Evolutionary conservation across 148 eudicot species (phyloP), one percentile per base, ranked within the genome.

Genomic region (Euryodendron excelsum): DNA sequence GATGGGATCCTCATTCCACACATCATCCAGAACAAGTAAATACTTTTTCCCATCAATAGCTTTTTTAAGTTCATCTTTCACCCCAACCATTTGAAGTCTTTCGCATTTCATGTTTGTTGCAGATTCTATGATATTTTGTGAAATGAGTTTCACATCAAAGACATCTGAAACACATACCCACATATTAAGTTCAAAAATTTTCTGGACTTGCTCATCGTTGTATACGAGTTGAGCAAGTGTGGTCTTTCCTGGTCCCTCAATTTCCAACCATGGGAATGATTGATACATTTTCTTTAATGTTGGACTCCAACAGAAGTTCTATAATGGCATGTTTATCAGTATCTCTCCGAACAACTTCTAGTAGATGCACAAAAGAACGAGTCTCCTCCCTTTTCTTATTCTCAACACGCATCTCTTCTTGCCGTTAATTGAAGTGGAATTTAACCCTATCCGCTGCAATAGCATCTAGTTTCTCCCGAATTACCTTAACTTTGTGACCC

Each of bases 111-210:
- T 64, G 1, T 21, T 15, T 2, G 69, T 58, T 9, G 23, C 39
- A 23, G 74, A 28, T 17, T 65, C 44, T 65, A 18, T 36, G 1
- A 74, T 80, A 4, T 28, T 53, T 53, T 62, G 53, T 15, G 60
- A 13, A 20, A 80, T 23, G 15, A n/a, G 2, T 58, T 67, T 68
- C 11, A 69, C 56, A 68, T 69, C 55, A 36, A 75, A 69, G 41
- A 11, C 59, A 21, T 69, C n/a, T 1, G 79, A 80, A n/a, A 69
- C 79, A 76, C 52, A 55, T 0, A 69, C 75, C 83, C 83, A 75
- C 37, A 59, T 69, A 4, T 52, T 31, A 2, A 28, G 39, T 1
- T 75, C 76, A 69, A 75, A 80, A 65, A 69, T 74, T 0, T 13
- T 23, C 20, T n/a, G 36, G 2, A 75, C 47, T 33, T 23, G 13